Conservation (phyloP, 108 stramenopile species). For the Nitzschia sp. region DNA sequence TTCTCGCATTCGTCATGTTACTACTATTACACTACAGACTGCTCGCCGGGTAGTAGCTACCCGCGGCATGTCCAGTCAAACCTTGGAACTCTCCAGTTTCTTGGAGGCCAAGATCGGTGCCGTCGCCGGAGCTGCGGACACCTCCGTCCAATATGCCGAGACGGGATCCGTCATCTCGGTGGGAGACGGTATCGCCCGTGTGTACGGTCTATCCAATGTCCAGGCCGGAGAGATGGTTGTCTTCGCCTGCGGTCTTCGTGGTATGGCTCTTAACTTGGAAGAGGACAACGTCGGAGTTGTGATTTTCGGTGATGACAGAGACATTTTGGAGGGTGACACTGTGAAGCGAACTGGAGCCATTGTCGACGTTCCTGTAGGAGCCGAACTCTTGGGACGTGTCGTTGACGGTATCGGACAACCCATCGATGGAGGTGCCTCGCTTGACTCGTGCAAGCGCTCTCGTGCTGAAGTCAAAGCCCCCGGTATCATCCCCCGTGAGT, state of each 20-base stretch:
- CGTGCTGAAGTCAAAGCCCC: slow-evolving; percentile 99
- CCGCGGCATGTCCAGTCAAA: slow-evolving; percentile 90
- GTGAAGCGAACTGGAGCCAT: slow-evolving; percentile 99
- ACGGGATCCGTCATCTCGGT: slow-evolving; percentile 98
- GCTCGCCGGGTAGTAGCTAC: slow-evolving; percentile 53
- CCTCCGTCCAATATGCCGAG: slow-evolving; percentile 92
- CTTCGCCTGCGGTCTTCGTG: slow-evolving; percentile 93
- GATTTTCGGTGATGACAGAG: slow-evolving; percentile 99
- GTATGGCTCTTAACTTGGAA: slow-evolving; percentile 99
- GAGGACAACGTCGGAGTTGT: slow-evolving; percentile 99
- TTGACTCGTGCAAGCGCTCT: slow-evolving; percentile 93
- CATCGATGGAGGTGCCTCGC: slow-evolving; percentile 94
- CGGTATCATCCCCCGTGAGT: slow-evolving; percentile 99
- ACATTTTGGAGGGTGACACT: slow-evolving; percentile 98
- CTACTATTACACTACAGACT: slow-evolving; percentile 42
- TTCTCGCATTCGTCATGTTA: background rate
- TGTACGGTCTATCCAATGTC: slow-evolving; percentile 99
- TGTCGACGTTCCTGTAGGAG: slow-evolving; percentile 99
- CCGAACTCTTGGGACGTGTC: slow-evolving; percentile 97
- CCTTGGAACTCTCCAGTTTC: slow-evolving; percentile 95
- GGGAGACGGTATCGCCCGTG: slow-evolving; percentile 99
- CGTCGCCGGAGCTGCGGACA: slow-evolving; percentile 82
- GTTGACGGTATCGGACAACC: slow-evolving; percentile 99
- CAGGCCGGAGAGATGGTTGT: slow-evolving; percentile 99
- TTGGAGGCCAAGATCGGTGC: slow-evolving; percentile 95